Percentiles rank a stretch among this genome's conserved stretches.
Evolutionary conservation across 441 rosid genomes (phyloP).

Genomic region (Corymbia calophylla): DNA sequence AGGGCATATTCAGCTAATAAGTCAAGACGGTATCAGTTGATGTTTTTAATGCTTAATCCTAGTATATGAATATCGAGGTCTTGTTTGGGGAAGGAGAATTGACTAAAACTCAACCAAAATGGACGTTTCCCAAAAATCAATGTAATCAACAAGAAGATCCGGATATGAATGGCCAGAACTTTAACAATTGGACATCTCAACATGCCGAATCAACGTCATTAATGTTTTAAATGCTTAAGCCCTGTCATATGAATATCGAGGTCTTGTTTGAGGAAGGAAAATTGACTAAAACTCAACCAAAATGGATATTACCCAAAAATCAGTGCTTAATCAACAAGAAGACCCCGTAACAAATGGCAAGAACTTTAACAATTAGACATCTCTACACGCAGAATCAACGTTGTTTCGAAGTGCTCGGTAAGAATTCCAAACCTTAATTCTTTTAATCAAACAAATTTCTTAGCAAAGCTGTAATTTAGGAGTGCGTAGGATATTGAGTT

Average conservation of each 20-base stretch:
- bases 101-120: not conserved
- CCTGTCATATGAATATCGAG: not conserved
- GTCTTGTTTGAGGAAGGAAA: not conserved
- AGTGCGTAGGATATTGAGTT: not conserved
- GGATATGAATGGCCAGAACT: not conserved
- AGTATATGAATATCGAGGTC: not conserved
- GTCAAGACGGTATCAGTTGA: not conserved
- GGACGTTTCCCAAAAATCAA: not conserved
- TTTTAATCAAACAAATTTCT: not conserved
- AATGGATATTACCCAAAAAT: not conserved
- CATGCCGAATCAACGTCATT: rapidly evolving
- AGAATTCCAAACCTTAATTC: not conserved
- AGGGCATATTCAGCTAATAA: not conserved
- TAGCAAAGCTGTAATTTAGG: not conserved
- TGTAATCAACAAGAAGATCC: not conserved
- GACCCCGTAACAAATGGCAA: not conserved
- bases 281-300: not conserved
- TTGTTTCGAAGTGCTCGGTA: not conserved
- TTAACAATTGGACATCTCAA: not conserved
- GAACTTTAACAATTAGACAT: not conserved
- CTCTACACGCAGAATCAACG: rapidly evolving
- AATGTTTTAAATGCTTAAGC: not conserved
- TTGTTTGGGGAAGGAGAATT: not conserved
- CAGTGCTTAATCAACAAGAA: not conserved
- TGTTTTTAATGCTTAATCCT: not conserved